Evolutionary conservation across 176 grass and related monocot species (phyloP).

Genomic region (Rhynchospora pubera): DNA sequence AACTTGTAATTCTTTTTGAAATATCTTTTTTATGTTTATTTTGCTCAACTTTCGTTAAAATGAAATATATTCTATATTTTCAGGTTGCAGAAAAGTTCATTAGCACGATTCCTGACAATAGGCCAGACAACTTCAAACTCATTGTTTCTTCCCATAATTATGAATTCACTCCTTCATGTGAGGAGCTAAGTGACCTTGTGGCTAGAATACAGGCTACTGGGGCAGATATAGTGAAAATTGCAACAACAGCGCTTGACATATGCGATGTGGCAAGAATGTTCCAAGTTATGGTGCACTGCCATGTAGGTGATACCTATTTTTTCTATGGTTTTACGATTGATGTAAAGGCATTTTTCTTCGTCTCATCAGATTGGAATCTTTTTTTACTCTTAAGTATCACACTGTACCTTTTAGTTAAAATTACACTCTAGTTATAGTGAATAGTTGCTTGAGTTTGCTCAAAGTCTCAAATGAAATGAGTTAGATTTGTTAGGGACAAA

Average conservation of each 20-base stretch:
- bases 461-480: neutral
- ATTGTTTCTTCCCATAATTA: slow-evolving; percentile 99
- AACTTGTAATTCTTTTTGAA: neutral
- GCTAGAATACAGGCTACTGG: slow-evolving; percentile 82
- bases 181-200: slow-evolving; percentile 71
- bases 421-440: neutral
- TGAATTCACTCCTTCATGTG: slow-evolving; percentile 68
- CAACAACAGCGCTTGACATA: slow-evolving; percentile 84
- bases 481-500: neutral
- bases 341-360: neutral
- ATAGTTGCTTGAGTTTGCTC: neutral
- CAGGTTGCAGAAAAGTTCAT: slow-evolving; percentile 84
- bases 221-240: slow-evolving; percentile 94
- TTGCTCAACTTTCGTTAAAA: slow-evolving; percentile 7
- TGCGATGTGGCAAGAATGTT: slow-evolving; percentile 79
- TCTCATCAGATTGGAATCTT: neutral
- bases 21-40: neutral
- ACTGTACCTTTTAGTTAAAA: neutral
- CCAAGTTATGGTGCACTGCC: slow-evolving; percentile 80
- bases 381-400: neutral
- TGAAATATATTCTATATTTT: slow-evolving; percentile 12
- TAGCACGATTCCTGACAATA: slow-evolving; percentile 53
- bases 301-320: slow-evolving; percentile 46
- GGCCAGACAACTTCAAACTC: slow-evolving; percentile 79
- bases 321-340: neutral